A percentile compares a stretch with the other conserved stretches of the same genome.
Conservation (phyloP, 1,284 basidiomycete species). For the Laetiporus sulphureus region DNA sequence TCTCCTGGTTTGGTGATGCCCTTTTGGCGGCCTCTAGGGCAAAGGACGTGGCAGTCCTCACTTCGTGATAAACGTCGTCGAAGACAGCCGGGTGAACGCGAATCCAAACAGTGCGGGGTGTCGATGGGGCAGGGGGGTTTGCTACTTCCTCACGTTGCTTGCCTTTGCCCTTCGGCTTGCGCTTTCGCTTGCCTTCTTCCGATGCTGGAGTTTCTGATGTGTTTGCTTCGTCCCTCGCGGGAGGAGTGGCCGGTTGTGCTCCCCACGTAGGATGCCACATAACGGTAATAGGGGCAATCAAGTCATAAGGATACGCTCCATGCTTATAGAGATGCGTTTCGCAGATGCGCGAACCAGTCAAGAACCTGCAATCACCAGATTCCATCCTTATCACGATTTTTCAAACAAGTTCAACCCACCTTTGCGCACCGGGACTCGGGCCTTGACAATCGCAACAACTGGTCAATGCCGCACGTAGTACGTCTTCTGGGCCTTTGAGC, state of each 20-base stretch:
- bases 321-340: slow-evolving; percentile 61
- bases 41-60: slow-evolving; percentile 46
- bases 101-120: slow-evolving; percentile 57
- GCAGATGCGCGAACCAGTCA: slow-evolving; percentile 47
- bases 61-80: slow-evolving; percentile 42
- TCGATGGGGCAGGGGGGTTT: background rate
- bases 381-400: too few relatives aligned
- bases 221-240: too few relatives aligned
- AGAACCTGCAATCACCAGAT: slow-evolving; percentile 34
- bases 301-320: slow-evolving; percentile 57
- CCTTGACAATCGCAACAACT: slow-evolving; percentile 58
- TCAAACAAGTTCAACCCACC: too few relatives aligned
- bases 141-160: slow-evolving; percentile 17
- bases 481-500: slow-evolving; percentile 53
- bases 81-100: slow-evolving; percentile 73
- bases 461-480: slow-evolving; percentile 49
- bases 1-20: slow-evolving; percentile 21
- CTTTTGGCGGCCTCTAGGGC: slow-evolving; percentile 38
- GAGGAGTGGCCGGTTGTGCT: too few relatives aligned
- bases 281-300: slow-evolving; percentile 67
- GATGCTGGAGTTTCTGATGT: too few relatives aligned
- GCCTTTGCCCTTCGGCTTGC: slow-evolving; percentile 15
- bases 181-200: too few relatives aligned
- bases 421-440: slow-evolving; percentile 45
- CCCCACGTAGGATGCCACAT: too few relatives aligned